Percentiles rank a stretch among this genome's conserved stretches.
These are phyloP conservation scores for Schoenoplectus triqueter DNA, from an alignment of 202 grass and related monocot species.

Conservation along the genomic window DNA sequence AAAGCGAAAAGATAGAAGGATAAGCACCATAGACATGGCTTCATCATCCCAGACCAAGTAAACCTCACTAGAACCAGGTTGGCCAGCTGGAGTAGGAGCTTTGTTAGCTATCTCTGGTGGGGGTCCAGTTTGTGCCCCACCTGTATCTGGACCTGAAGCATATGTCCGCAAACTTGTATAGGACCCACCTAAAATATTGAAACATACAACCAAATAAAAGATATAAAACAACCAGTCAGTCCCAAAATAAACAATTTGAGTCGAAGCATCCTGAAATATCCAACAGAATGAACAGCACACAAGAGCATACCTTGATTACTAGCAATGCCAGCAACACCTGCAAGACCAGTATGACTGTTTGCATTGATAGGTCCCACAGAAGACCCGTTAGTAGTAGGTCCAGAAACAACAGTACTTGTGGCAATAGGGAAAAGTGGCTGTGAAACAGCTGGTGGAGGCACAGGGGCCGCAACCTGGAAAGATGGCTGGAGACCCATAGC, in stretches of 20 bases:
- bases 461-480: conserved; percentile 57
- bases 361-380: conserved; percentile 42
- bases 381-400: conserved; percentile 55
- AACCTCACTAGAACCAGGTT: conserved; percentile 75
- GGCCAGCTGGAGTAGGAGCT: conserved; percentile 41
- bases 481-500: conserved; percentile 61
- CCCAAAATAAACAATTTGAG: neutral
- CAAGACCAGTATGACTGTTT: conserved; percentile 27
- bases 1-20: conserved; percentile 1
- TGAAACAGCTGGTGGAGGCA: conserved; percentile 72
- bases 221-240: neutral
- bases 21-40: conserved; percentile 94
- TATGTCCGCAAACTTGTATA: conserved; percentile 49
- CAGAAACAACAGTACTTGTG: conserved; percentile 51
- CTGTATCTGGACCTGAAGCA: conserved; percentile 60
- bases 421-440: conserved; percentile 90
- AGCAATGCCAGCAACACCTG: conserved; percentile 46
- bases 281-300: neutral
- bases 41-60: conserved; percentile 99
- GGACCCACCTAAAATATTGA: conserved; percentile 32
- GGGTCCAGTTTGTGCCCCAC: conserved; percentile 48
- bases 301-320: conserved; percentile 66
- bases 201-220: neutral
- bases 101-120: conserved; percentile 63
- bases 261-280: neutral